Conservation (phyloP, 176 grass and related monocot genomes). For the Musa troglodytarum region DNA sequence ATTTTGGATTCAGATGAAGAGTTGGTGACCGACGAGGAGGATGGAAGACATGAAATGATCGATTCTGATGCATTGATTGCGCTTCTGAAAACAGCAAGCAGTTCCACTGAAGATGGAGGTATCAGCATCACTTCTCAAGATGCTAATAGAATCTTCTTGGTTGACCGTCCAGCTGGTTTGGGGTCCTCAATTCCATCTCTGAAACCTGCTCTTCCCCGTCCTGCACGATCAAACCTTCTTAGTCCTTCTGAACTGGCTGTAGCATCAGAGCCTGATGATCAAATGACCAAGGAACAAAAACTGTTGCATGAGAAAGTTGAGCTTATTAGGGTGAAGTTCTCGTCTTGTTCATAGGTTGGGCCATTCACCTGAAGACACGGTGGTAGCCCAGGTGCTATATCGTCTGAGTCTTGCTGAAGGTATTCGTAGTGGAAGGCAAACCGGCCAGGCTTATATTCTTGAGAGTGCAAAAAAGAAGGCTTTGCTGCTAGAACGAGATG, state of each 20-base stretch:
- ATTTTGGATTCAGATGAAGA: slow-evolving; percentile 58
- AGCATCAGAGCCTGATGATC: slow-evolving; percentile 39
- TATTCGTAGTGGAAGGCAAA: slow-evolving; percentile 23
- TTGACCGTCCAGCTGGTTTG: slow-evolving; percentile 60
- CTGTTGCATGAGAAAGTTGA: slow-evolving; percentile 83
- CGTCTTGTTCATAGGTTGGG: slow-evolving; percentile 36
- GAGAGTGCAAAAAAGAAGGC: slow-evolving; percentile 29
- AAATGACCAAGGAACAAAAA: slow-evolving; percentile 69
- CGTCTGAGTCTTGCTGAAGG: slow-evolving; percentile 40
- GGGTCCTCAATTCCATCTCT: slow-evolving; percentile 55
- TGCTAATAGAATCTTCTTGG: slow-evolving; percentile 47
- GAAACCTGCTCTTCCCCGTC: slow-evolving; percentile 30
- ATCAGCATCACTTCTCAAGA: slow-evolving; percentile 45
- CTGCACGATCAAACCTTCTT: slow-evolving; percentile 39
- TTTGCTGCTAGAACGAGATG: slow-evolving; percentile 29
- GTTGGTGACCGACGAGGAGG: slow-evolving; percentile 53
- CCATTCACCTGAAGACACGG: slow-evolving; percentile 35
- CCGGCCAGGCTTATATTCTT: slow-evolving; percentile 1
- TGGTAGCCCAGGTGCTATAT: slow-evolving; percentile 36
- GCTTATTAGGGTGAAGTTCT: slow-evolving; percentile 62
- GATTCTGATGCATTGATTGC: slow-evolving; percentile 56
- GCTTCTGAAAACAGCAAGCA: slow-evolving; percentile 60
- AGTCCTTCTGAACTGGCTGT: slow-evolving; percentile 34
- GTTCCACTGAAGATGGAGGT: slow-evolving; percentile 43
- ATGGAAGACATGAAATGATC: slow-evolving; percentile 32